phyloP scores from a whole-genome alignment of 768 basidiomycete genomes.

The Dentipellis sp. region DNA sequence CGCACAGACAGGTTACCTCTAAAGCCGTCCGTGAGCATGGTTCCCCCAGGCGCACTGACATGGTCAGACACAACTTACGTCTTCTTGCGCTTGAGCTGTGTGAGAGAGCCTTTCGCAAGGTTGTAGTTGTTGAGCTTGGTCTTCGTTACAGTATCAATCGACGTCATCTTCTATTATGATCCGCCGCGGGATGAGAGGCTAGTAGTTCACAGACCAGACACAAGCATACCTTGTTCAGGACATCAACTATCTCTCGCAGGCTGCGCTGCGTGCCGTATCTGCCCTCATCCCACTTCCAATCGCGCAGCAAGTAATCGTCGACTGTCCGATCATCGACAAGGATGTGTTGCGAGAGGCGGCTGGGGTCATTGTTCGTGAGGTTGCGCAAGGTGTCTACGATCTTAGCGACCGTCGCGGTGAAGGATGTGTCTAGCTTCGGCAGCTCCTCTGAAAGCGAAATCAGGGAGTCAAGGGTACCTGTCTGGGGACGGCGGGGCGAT shows the following conservation, averaged over 20 bases:
- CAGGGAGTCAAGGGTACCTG: slow-evolving; percentile 87
- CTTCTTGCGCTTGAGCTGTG: slow-evolving; percentile 91
- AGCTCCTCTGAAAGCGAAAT: slow-evolving; percentile 86
- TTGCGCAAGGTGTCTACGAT: slow-evolving; percentile 90
- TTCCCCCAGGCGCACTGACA: background rate
- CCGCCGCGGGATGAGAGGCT: slow-evolving; percentile 1
- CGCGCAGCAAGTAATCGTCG: slow-evolving; percentile 69
- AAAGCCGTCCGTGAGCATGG: slow-evolving; percentile 6
- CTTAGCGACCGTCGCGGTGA: slow-evolving; percentile 85
- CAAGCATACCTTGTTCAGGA: slow-evolving; percentile 63
- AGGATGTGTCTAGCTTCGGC: slow-evolving; percentile 83
- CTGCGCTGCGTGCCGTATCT: slow-evolving; percentile 81
- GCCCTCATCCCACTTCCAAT: slow-evolving; percentile 92
- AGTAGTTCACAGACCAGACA: background rate
- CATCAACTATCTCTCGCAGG: slow-evolving; percentile 78
- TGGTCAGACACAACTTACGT: slow-evolving; percentile 41
- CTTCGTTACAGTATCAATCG: slow-evolving; percentile 93
- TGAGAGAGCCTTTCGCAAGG: slow-evolving; percentile 84
- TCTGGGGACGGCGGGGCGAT: slow-evolving; percentile 34
- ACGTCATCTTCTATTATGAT: slow-evolving; percentile 72
- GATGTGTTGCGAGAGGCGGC: slow-evolving; percentile 65
- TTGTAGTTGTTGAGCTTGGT: slow-evolving; percentile 87
- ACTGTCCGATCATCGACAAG: slow-evolving; percentile 72
- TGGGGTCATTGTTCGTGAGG: slow-evolving; percentile 79
- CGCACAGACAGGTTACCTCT: slow-evolving; percentile 95